Evolutionary conservation across 2,329 filamentous ascomycete species (phyloP).

Genomic region (Xylaria sp.): DNA sequence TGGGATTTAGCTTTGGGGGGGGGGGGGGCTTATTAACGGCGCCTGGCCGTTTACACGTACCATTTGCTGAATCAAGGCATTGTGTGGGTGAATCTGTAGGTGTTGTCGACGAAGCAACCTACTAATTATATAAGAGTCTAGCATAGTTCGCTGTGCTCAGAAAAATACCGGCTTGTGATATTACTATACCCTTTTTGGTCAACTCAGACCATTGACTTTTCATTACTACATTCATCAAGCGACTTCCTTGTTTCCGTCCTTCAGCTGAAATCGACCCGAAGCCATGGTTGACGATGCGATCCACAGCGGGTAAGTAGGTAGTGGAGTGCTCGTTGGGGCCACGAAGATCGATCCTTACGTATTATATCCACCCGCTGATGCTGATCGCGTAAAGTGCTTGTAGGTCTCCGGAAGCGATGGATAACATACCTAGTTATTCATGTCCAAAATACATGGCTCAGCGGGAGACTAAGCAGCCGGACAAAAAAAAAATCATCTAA

Average conservation of each 20-base stretch:
- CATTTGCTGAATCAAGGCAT: neutral
- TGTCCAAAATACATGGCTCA: neutral
- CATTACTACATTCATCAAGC: too few species aligned
- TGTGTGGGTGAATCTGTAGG: neutral
- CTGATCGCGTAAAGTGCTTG: neutral
- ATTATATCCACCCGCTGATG: slow-evolving; percentile 4
- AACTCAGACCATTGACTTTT: too few species aligned
- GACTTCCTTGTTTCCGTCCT: too few species aligned
- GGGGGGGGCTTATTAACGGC: too few species aligned
- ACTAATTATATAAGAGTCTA: neutral
- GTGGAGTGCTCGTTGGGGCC: slow-evolving; percentile 2
- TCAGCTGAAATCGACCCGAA: slow-evolving; percentile 5
- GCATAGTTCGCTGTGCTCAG: too few species aligned
- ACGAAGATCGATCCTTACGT: slow-evolving; percentile 8
- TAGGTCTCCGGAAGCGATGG: neutral
- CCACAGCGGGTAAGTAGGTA: slow-evolving; percentile 12
- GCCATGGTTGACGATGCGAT: slow-evolving; percentile 10
- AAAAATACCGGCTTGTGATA: too few species aligned
- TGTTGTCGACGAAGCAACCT: neutral
- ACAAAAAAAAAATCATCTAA: neutral
- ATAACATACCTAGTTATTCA: neutral
- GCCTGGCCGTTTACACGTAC: neutral
- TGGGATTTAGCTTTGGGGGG: too few species aligned
- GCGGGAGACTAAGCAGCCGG: neutral
- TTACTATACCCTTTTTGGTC: too few species aligned